Evolutionary conservation across 108 stramenopile genomes (phyloP).

Genomic region (Nitzschia inconspicua): DNA sequence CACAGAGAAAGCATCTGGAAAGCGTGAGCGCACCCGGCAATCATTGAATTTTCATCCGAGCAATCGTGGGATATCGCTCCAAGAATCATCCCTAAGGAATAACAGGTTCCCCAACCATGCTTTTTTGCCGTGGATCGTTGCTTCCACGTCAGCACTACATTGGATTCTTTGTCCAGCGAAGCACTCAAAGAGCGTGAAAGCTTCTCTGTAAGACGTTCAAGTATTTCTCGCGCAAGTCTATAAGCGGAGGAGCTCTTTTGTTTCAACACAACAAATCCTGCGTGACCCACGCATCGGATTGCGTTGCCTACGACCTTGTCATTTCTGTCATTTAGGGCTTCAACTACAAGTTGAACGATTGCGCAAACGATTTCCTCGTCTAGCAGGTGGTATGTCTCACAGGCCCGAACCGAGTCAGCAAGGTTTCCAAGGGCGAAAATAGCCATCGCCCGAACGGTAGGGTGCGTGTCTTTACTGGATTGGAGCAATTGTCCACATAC

Average conservation of each 20-base stretch:
- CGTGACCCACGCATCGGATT: conserved; percentile 60
- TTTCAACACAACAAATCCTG: conserved; percentile 34
- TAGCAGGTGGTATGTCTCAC: conserved; percentile 1
- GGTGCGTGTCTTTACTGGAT: conserved; percentile 37
- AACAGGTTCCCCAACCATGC: conserved; percentile 74
- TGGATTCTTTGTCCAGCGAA: conserved; percentile 30
- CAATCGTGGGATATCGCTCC: not conserved
- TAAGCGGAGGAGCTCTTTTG: not conserved
- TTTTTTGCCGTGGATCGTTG: conserved; percentile 62
- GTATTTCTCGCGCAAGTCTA: conserved; percentile 19
- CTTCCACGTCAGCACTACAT: conserved; percentile 57
- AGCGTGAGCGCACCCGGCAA: not conserved
- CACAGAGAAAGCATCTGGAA: conserved; percentile 9
- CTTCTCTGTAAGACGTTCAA: conserved; percentile 29
- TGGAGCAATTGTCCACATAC: conserved; percentile 35
- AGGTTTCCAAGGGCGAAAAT: conserved; percentile 72
- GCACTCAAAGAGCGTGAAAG: conserved; percentile 36
- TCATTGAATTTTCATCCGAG: not conserved
- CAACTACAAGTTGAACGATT: conserved; percentile 9
- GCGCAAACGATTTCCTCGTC: conserved; percentile 15
- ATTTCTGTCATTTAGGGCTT: conserved; percentile 40
- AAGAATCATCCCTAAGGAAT: conserved; percentile 33
- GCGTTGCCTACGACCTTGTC: conserved; percentile 70
- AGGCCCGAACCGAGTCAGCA: conserved; percentile 33
- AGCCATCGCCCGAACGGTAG: conserved; percentile 57